A percentile compares a stretch with the other conserved stretches of the same genome.
Conservation (phyloP, 257 asterid species). For the Nicotiana paniculata region DNA sequence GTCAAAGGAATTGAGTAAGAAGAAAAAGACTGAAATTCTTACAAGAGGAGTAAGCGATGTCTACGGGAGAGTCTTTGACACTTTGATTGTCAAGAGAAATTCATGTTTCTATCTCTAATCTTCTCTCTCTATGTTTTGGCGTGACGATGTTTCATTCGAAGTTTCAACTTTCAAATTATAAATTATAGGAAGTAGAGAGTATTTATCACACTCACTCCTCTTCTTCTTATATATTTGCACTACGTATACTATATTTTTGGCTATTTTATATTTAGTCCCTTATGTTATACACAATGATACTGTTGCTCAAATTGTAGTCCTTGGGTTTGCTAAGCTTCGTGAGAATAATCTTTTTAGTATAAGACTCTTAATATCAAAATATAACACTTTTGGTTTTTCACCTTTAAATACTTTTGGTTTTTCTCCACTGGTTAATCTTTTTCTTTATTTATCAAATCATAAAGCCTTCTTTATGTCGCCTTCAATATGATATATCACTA, state of each 20-base stretch:
- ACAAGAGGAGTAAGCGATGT: slow-evolving; percentile 15
- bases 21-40: slow-evolving; percentile 10
- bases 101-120: neutral
- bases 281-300: neutral
- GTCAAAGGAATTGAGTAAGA: neutral
- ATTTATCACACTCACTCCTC: neutral
- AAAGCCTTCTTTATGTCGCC: no score
- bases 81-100: neutral
- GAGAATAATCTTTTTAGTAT: neutral
- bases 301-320: neutral
- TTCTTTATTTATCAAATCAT: no score
- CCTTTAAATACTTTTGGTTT: no score
- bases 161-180: slow-evolving; percentile 7
- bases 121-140: slow-evolving; percentile 6
- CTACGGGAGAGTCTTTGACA: slow-evolving; percentile 4
- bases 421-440: no score
- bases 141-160: slow-evolving; percentile 1
- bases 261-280: neutral
- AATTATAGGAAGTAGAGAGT: neutral
- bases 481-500: no score
- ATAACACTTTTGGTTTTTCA: no score
- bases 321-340: neutral
- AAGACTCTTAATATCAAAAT: no score
- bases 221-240: neutral
- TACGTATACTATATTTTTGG: neutral